A percentile compares a stretch with the other conserved stretches of the same genome.
These are phyloP conservation scores for Ochromonas danica DNA, from an alignment of 108 stramenopile species.

Conservation along the genomic window DNA sequence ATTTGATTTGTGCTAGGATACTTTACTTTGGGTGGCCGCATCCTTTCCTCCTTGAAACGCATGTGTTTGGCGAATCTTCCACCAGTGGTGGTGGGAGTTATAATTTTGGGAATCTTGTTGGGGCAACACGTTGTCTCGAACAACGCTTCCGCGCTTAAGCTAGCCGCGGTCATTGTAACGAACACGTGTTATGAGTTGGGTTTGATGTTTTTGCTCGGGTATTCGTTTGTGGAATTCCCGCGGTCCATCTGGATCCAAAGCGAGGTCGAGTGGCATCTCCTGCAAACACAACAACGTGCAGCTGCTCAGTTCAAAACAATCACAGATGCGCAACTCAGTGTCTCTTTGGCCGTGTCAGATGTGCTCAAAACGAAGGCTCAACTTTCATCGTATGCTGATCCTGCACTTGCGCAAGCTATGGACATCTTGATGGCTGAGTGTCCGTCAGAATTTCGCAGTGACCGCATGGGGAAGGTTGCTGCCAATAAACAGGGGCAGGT, in stretches of 20 bases:
- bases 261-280: background rate
- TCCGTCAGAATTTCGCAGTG: constrained; percentile 12
- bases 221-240: constrained; percentile 24
- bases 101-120: constrained; percentile 20
- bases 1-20: background rate
- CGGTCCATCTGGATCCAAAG: background rate
- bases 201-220: constrained; percentile 31
- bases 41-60: background rate
- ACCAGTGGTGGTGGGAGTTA: background rate
- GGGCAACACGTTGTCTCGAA: constrained; percentile 4
- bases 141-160: background rate
- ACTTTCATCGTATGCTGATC: background rate
- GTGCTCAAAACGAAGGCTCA: constrained; percentile 28
- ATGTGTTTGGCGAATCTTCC: background rate
- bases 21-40: constrained; percentile 6
- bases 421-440: constrained; percentile 16
- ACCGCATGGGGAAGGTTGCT: constrained; percentile 4
- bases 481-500: constrained; percentile 25
- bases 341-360: constrained; percentile 3
- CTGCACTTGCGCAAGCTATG: constrained; percentile 7
- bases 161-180: constrained; percentile 20
- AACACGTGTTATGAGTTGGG: constrained; percentile 7
- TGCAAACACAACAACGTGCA: background rate
- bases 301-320: constrained; percentile 9
- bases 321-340: background rate